These are phyloP conservation scores for Botrytis galanthina DNA, from an alignment of 2,329 filamentous ascomycete species.

Conservation along the genomic window DNA sequence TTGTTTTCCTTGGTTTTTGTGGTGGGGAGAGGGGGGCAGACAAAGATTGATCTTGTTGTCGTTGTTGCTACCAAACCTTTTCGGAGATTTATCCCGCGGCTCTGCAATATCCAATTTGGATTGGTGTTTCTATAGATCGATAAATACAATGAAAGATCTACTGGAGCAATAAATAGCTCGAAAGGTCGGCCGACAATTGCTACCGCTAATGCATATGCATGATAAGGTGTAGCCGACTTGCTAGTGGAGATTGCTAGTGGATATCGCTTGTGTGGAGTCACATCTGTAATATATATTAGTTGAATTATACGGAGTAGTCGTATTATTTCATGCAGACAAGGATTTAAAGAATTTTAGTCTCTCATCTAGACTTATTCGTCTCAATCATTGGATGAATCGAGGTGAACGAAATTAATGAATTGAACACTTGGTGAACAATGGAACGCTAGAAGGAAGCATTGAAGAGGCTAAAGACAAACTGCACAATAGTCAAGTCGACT, in stretches of 20 bases:
- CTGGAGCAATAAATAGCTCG: not conserved
- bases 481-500: not conserved
- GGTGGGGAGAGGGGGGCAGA: not conserved
- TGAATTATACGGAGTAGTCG: not conserved
- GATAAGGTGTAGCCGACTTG: not conserved
- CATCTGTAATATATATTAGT: not conserved
- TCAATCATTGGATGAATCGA: constrained; percentile 12
- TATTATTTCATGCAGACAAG: not conserved
- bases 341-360: not conserved
- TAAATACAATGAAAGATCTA: not conserved
- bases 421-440: not conserved
- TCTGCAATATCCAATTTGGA: not conserved
- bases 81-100: constrained; percentile 3
- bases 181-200: not conserved
- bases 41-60: not conserved
- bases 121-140: not conserved
- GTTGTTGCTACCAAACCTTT: not conserved
- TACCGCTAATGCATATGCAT: not conserved
- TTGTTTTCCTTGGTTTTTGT: not conserved
- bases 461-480: not conserved
- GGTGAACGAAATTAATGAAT: not conserved
- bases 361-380: constrained; percentile 5
- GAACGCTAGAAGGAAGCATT: not conserved
- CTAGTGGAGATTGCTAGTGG: not conserved
- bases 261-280: not conserved